Conservation (phyloP, 768 basidiomycete species). For the Termitomyces sp. region DNA sequence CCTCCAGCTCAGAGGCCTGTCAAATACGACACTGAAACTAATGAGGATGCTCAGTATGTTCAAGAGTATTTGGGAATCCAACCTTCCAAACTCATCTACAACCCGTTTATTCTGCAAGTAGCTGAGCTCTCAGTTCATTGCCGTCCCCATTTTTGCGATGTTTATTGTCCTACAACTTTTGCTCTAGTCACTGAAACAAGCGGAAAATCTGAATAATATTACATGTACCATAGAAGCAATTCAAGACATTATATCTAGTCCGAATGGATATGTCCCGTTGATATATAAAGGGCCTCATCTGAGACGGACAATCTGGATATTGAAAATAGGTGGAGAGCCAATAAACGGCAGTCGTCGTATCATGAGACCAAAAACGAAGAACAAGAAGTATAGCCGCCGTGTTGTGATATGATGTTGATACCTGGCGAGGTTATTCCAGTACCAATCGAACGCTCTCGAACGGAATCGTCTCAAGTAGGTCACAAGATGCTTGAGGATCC, state of each 20-base stretch:
- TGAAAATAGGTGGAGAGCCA: conserved; percentile 20
- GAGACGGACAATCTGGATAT: conserved; percentile 17
- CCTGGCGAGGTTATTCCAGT: conserved; percentile 12
- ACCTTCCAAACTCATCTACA: too few species aligned
- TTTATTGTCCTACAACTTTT: neutral
- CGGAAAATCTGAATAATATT: neutral
- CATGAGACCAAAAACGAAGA: conserved; percentile 17
- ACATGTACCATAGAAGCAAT: neutral
- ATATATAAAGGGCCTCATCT: conserved; percentile 1
- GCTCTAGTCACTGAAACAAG: neutral
- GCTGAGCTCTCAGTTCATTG: too few species aligned
- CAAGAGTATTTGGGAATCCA: too few species aligned
- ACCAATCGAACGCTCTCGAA: conserved; percentile 12
- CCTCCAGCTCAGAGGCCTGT: too few species aligned
- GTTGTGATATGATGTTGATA: conserved; percentile 14
- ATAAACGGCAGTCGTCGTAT: conserved; percentile 19
- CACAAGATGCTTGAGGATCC: conserved; percentile 15
- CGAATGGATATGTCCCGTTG: neutral
- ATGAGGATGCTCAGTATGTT: too few species aligned
- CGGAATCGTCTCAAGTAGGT: conserved; percentile 7
- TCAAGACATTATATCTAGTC: neutral
- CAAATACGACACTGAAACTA: too few species aligned
- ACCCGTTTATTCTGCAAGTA: too few species aligned
- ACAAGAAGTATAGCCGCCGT: conserved; percentile 17
- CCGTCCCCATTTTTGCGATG: neutral